Evolutionary conservation across 139 green algal genomes (phyloP).

Genomic region (Zygnema circumcarinatum): DNA sequence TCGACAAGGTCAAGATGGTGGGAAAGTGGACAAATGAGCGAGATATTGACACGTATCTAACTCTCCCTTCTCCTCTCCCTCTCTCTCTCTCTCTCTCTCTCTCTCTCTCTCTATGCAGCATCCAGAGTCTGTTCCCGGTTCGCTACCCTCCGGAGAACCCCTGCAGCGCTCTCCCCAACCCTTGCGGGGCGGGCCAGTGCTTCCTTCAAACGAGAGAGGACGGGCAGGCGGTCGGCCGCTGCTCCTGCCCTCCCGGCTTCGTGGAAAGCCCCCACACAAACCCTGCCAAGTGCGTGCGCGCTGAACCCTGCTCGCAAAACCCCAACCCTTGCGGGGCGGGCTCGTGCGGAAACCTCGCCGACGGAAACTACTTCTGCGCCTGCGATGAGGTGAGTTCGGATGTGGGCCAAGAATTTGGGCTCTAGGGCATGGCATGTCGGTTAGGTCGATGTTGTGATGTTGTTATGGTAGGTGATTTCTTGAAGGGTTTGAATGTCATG

Average conservation of each 20-base stretch:
- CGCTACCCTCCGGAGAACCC: background rate
- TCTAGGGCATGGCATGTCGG: too few relatives aligned
- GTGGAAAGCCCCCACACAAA: conserved; percentile 8
- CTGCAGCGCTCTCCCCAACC: conserved; percentile 19
- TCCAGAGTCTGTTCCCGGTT: background rate
- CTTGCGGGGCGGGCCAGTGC: conserved; percentile 25
- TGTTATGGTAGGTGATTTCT: too few relatives aligned
- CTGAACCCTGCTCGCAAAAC: conserved; percentile 8
- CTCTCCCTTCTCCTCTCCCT: too few relatives aligned
- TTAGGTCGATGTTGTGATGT: too few relatives aligned
- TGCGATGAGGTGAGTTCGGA: conserved; percentile 11
- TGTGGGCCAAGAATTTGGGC: too few relatives aligned
- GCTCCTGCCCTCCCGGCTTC: conserved; percentile 10
- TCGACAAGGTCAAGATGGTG: too few relatives aligned
- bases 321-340: conserved; percentile 44
- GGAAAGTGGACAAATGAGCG: too few relatives aligned
- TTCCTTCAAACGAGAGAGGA: background rate
- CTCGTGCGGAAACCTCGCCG: conserved; percentile 16
- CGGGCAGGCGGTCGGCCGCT: too few relatives aligned
- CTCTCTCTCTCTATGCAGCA: background rate
- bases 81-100: too few relatives aligned
- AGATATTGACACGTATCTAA: too few relatives aligned
- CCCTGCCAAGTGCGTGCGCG: conserved; percentile 24
- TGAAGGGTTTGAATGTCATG: too few relatives aligned
- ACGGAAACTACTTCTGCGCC: conserved; percentile 34